Evolutionary conservation across 2,329 filamentous ascomycete genomes (phyloP), one percentile per base, ranked within the genome.

Genomic region (Xylariales sp.): DNA sequence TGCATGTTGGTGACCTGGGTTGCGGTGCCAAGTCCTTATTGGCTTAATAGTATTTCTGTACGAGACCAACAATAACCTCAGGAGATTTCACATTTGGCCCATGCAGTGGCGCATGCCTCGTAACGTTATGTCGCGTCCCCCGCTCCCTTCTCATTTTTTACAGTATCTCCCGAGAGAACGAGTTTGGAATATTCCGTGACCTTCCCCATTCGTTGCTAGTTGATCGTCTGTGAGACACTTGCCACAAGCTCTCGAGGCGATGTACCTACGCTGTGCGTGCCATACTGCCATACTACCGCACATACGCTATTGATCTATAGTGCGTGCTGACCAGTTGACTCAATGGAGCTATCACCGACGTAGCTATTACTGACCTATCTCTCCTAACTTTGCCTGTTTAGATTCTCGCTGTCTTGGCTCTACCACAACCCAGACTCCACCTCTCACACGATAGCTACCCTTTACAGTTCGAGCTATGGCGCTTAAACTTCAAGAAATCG

Each of bases 401-500:
- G 3, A 45, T 16, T 45, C 14, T 56, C 14, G 18, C 36, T n/a
- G 18, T 14, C 39, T 45, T 32, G 18, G n/a, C 18, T 45, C 43
- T 45, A 3, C 39, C 54, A n/a, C 39, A 6, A 10, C 39, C 5
- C 30, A 32, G 39, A 45, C 39, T 32, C 23, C 7, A 56, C 30
- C 54, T n/a, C 28, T 28, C 14, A 55, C 23, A 10, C 14, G 32
- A 18, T 32, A 14, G 28, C 12, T 32, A 56, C 23, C 10, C 14
- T 12, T 34, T 28, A 10, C 3, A 45, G 3, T 45, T 43, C 12
- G 4, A 45, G 23, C n/a, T 9, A 71, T 72, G 68, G 7, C 46
- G 39, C 50, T 72, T 4, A 30, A 69, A 43, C 69, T 74, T n/a
- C 68, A 57, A 10, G 69, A 72, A 28, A 39, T 75, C 28, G 58